Percentiles rank a stretch among this genome's conserved stretches.
Evolutionary conservation across 148 eudicot species (phyloP).

Genomic region (Gaultheria prostrata): DNA sequence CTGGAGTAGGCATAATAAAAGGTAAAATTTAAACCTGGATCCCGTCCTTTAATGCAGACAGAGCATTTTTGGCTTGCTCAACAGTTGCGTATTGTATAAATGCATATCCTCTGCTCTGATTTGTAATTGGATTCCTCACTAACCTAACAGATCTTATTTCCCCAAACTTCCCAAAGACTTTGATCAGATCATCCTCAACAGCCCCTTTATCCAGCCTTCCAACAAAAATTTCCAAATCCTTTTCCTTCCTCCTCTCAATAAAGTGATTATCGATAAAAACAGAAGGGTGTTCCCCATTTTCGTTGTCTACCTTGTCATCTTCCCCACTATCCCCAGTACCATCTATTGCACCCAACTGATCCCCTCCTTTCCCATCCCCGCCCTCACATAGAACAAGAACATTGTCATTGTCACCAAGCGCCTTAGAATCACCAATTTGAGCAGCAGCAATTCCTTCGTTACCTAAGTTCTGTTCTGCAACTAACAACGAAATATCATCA

Average conservation of each 20-base stretch:
- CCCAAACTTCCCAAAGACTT: constrained; percentile 32
- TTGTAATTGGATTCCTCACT: constrained; percentile 22
- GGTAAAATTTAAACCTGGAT: constrained; percentile 23
- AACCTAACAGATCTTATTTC: constrained; percentile 24
- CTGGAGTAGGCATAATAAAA: neutral
- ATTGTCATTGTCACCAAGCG: neutral
- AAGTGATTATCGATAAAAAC: constrained; percentile 1
- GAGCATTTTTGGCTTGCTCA: constrained; percentile 30
- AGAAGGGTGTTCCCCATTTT: constrained; percentile 16
- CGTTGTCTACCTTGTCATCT: constrained; percentile 1
- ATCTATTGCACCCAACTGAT: constrained; percentile 4
- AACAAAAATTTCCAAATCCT: constrained; percentile 29
- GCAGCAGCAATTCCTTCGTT: constrained; percentile 18
- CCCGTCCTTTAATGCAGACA: constrained; percentile 27
- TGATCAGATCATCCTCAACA: constrained; percentile 30
- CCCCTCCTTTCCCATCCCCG: constrained; percentile 16
- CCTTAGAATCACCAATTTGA: constrained; percentile 9
- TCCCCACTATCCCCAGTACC: constrained; percentile 12
- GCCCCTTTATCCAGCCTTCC: constrained; percentile 26
- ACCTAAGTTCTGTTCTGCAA: constrained; percentile 17
- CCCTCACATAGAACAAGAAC: constrained; percentile 3
- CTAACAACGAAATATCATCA: constrained; percentile 3
- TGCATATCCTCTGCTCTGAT: constrained; percentile 38
- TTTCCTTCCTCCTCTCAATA: constrained; percentile 19
- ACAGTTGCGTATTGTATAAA: constrained; percentile 29